Conservation (phyloP, 495 filamentous ascomycete genomes). For the Penicillium antarcticum region DNA sequence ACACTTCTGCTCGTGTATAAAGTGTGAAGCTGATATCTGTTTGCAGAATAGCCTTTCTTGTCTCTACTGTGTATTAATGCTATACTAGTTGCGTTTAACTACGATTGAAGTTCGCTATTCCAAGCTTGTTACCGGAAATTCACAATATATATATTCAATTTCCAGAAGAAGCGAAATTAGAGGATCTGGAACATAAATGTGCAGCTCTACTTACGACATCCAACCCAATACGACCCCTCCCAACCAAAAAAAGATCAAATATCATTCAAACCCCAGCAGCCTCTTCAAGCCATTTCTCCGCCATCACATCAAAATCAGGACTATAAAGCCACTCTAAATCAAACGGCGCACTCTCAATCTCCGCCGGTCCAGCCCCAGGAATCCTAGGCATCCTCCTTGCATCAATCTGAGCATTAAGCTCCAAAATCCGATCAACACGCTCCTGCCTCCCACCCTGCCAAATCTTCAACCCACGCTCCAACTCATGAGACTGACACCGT, state of each 20-base stretch:
- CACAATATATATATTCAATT: too few relatives aligned
- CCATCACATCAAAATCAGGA: slow-evolving; percentile 25
- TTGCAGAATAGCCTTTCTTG: too few relatives aligned
- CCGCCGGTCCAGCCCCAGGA: slow-evolving; percentile 3
- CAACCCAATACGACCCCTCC: too few relatives aligned
- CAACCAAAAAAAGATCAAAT: not conserved
- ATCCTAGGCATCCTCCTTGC: slow-evolving; percentile 28
- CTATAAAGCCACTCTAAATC: slow-evolving; percentile 34
- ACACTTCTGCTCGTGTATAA: too few relatives aligned
- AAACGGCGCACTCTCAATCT: slow-evolving; percentile 30
- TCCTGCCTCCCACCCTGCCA: slow-evolving; percentile 34
- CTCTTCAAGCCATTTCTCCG: slow-evolving; percentile 18
- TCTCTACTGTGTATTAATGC: too few relatives aligned
- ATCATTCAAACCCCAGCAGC: not conserved
- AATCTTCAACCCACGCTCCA: slow-evolving; percentile 13
- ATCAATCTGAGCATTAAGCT: slow-evolving; percentile 30
- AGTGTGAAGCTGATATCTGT: too few relatives aligned
- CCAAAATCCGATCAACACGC: slow-evolving; percentile 26
- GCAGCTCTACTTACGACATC: too few relatives aligned
- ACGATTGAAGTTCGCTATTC: too few relatives aligned
- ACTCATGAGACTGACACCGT: slow-evolving; percentile 1
- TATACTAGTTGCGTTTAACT: too few relatives aligned
- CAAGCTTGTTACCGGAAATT: too few relatives aligned
- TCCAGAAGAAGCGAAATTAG: too few relatives aligned
- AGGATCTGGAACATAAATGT: too few relatives aligned